Conservation (phyloP, 2,329 filamentous ascomycete species). For the Calonectria fujianensis region DNA sequence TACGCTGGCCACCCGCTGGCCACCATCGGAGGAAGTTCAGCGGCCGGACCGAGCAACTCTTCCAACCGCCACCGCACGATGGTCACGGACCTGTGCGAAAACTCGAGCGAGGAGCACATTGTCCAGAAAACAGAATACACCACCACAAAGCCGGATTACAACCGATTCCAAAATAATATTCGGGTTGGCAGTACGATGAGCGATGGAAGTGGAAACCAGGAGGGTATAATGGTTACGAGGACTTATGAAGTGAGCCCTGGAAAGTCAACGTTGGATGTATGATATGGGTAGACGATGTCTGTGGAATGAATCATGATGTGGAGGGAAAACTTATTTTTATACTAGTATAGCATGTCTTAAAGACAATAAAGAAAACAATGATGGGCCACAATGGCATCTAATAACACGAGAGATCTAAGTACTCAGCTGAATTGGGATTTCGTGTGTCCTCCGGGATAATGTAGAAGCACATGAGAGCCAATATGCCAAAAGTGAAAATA, state of each 20-base stretch:
- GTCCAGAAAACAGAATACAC: slow-evolving; percentile 50
- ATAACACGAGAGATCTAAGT: not conserved
- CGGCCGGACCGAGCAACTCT: slow-evolving; percentile 35
- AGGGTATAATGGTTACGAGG: slow-evolving; percentile 53
- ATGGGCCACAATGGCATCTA: not conserved
- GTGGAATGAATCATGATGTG: slow-evolving; percentile 11
- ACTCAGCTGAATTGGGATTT: too few species aligned
- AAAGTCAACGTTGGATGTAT: slow-evolving; percentile 54
- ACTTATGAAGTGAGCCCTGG: slow-evolving; percentile 52
- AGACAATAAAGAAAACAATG: not conserved
- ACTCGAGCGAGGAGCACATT: slow-evolving; percentile 59
- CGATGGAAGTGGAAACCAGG: slow-evolving; percentile 41
- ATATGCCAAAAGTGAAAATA: too few species aligned
- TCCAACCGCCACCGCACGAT: slow-evolving; percentile 47
- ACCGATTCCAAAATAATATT: slow-evolving; percentile 48
- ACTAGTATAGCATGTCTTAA: not conserved
- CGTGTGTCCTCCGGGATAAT: too few species aligned
- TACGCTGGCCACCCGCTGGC: slow-evolving; percentile 52
- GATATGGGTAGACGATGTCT: slow-evolving; percentile 4
- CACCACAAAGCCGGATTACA: slow-evolving; percentile 40
- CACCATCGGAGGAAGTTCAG: slow-evolving; percentile 52
- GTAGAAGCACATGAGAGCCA: too few species aligned
- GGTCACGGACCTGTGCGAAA: slow-evolving; percentile 54
- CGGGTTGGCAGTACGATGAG: slow-evolving; percentile 50
- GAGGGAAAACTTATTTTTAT: not conserved